Evolutionary conservation across 805 yeast species (phyloP), one percentile per base, ranked within the genome.

Genomic region (Pichia manshurica): DNA sequence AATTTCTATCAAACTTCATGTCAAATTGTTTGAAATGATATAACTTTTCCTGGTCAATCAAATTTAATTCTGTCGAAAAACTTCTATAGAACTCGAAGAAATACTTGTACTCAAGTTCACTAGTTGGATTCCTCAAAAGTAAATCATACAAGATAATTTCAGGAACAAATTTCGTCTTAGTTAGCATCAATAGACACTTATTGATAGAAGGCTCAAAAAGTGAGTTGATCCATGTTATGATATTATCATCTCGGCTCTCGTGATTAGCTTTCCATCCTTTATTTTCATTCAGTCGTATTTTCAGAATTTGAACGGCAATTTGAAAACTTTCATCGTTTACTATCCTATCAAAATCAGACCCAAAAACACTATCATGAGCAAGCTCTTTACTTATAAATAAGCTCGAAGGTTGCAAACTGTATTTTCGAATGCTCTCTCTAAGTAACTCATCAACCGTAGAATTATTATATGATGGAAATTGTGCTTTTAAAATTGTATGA

Each of bases 31-130:
- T 54, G 31, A 58, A 40, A 37, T 52, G 54, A 33, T 53, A 56
- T 15, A 57, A 40, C 42, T 61, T 62, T 34, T 61, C 65, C 40
- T 62, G 65, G 48, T 64, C 68, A 16, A 60, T 46, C 15, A 52
- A 23, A 31, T 50, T 52, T 5, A 62, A 36, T 15, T 54, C 56
- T 3, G 31, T 17, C 1, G 48, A 45, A 55, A 57, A 54, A 15
- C 48, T 48, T 28, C 43, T 49, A 47, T 62, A 63, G 8, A 62
- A 48, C 33, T 56, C 62, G 13, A 61, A 44, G 16, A 55, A 44
- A 8, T 60, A 52, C 34, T 53, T 48, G 42, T 55, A 62, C 46
- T 64, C 67, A 7, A 49, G 45, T 37, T 57, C 61, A 36, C 56
- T 54, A 4, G 19, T 31, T 5, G 66, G 65, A 4, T 39, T 49